Base-by-base conservation (phyloP, 2,329 filamentous ascomycete species). In the Fusarium camptoceras region DNA sequence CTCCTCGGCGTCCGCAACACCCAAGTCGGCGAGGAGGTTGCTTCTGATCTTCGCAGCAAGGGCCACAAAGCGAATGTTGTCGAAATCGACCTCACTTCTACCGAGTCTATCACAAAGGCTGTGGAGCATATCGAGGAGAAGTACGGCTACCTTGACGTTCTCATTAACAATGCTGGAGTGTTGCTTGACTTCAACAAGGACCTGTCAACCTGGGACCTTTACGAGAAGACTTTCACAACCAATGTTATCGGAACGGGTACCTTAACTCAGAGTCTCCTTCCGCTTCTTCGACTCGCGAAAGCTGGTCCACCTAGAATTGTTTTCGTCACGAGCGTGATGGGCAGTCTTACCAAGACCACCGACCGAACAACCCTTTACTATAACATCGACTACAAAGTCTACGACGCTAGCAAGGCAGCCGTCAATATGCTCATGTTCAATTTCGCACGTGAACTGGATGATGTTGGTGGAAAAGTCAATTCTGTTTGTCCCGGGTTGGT, bases 381-480 rank as follows among this genome's bases (percentile, higher is more conserved):
- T 47, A 56, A 51, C 2, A 62, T 70, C 18, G 76, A 78, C 8
- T 78, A 74, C 48, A 79, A 76, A 34, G 72, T 75, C 2, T 84
- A 84, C 55, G 73, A 80, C 15, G 66, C 74, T 7, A 83, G 80
- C 71, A 84, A 84, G 64, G 79, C 82, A 2, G 83, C 82, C 0
- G 25, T 83, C 12, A 82, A 84, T 30, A 82, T 83, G 77, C 67
- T 84, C 5, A 74, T 72, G 31, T 20, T 79, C 6, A 76, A 79
- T 49, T 83, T 79, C 49, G 75, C 73, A 2, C 67, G 76, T 1
- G 73, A 76, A 14, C 34, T 83, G 39, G 68, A 75, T 7, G 73
- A 74, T 22, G 48, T 66, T 6, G 76, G 75, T 11, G 79, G 75
- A 20, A 77, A 76, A 56, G 77, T 80, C 43, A 82, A 82, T 53